A percentile compares a stretch with the other conserved stretches of the same genome.
Evolutionary conservation across 2,329 filamentous ascomycete species (phyloP).

Genomic region (Triangularia verruculosa): DNA sequence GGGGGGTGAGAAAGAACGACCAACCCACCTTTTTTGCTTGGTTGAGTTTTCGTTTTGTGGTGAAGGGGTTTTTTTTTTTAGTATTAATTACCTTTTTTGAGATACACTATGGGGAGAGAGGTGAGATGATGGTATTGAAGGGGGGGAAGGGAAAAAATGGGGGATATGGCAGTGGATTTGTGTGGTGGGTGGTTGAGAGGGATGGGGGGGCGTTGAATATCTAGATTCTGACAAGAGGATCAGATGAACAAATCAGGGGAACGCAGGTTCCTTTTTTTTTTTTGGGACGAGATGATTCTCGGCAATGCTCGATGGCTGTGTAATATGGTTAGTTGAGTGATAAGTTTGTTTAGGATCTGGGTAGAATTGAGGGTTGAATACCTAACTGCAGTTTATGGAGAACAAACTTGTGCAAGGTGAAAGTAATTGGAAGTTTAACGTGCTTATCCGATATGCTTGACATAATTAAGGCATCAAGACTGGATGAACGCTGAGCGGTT

Average conservation of each 20-base stretch:
- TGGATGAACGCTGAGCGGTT: too few species aligned
- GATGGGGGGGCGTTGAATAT: neutral
- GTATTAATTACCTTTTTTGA: constrained; percentile 6
- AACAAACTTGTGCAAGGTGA: too few species aligned
- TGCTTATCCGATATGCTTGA: too few species aligned
- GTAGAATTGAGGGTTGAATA: neutral
- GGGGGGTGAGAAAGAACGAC: neutral
- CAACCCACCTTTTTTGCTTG: constrained; percentile 7
- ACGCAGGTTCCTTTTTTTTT: constrained; percentile 2
- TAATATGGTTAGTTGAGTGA: too few species aligned
- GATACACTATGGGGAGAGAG: neutral
- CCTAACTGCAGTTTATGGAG: neutral
- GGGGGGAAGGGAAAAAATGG: neutral
- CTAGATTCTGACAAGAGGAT: neutral
- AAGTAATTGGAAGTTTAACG: too few species aligned
- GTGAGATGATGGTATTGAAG: neutral
- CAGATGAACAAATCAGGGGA: neutral
- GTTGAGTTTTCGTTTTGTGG: neutral
- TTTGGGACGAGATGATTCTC: neutral
- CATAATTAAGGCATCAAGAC: too few species aligned
- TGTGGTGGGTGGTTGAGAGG: neutral
- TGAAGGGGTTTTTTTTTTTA: constrained; percentile 1
- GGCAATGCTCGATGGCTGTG: neutral
- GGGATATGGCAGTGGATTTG: neutral
- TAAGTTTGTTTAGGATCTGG: neutral